Conservation (phyloP, 2,329 filamentous ascomycete species). For the Penicillium sp. region DNA sequence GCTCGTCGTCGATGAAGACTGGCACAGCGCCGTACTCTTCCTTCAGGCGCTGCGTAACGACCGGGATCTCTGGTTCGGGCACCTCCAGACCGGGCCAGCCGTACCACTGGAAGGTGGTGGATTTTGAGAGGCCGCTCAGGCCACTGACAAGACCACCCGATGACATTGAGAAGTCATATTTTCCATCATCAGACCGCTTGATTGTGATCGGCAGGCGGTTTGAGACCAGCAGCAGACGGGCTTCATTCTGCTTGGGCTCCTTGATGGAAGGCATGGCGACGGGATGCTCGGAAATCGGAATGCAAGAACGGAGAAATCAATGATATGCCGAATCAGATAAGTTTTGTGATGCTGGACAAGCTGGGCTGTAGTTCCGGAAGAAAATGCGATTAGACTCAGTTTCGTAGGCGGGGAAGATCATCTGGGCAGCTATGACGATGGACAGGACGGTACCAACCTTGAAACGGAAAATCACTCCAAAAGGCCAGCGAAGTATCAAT, state of each 20-base stretch:
- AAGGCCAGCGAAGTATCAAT: background rate
- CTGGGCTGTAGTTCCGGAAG: background rate
- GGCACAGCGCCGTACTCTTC: slow-evolving; percentile 87
- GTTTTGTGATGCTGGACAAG: background rate
- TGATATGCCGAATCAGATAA: background rate
- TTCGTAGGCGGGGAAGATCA: slow-evolving; percentile 7
- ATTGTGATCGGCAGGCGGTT: slow-evolving; percentile 97
- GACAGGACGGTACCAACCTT: background rate
- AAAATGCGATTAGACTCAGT: slow-evolving; percentile 2
- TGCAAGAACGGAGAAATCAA: background rate
- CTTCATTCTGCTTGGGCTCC: slow-evolving; percentile 34
- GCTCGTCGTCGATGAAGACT: slow-evolving; percentile 88
- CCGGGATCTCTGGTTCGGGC: slow-evolving; percentile 74
- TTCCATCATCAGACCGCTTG: slow-evolving; percentile 86
- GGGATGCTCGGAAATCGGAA: background rate
- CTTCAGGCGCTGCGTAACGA: slow-evolving; percentile 74
- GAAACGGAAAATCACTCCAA: background rate
- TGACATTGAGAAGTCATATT: slow-evolving; percentile 93
- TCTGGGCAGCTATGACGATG: slow-evolving; percentile 2
- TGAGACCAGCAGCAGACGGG: slow-evolving; percentile 76
- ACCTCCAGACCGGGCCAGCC: slow-evolving; percentile 95
- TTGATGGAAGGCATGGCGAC: slow-evolving; percentile 39
- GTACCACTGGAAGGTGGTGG: slow-evolving; percentile 96
- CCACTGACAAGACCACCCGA: slow-evolving; percentile 94
- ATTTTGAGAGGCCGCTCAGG: slow-evolving; percentile 85